Percentiles rank a stretch among this genome's conserved stretches.
phyloP scores from a whole-genome alignment of 2,329 filamentous ascomycete species.

The Aureobasidium zeae region DNA sequence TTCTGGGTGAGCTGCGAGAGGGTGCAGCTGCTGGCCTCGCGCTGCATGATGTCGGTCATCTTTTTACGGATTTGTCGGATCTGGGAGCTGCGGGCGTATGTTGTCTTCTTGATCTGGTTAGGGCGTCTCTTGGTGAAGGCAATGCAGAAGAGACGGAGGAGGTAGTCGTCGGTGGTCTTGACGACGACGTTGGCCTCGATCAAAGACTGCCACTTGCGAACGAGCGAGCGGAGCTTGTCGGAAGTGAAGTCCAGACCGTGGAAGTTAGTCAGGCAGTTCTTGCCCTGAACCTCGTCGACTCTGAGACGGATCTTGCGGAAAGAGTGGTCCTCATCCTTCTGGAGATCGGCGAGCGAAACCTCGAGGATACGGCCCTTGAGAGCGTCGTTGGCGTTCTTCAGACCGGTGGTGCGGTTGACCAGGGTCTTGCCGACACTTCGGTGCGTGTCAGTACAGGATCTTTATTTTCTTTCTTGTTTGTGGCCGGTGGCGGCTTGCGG shows the following conservation, averaged over 20 bases:
- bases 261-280: conserved; percentile 99
- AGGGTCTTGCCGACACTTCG: conserved; percentile 86
- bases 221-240: conserved; percentile 97
- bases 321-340: conserved; percentile 99
- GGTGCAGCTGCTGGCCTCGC: conserved; percentile 89
- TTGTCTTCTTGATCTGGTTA: conserved; percentile 99
- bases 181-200: conserved; percentile 99
- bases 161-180: conserved; percentile 99
- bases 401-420: conserved; percentile 97
- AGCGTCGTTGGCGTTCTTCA: conserved; percentile 99
- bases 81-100: conserved; percentile 93
- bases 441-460: conserved; percentile 27
- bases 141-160: conserved; percentile 96
- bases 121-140: conserved; percentile 98
- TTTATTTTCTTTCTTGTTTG: conserved; percentile 3
- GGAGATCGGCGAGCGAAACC: conserved; percentile 95
- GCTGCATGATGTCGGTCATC: conserved; percentile 98
- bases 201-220: conserved; percentile 98
- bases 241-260: conserved; percentile 99
- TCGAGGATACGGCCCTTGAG: conserved; percentile 98
- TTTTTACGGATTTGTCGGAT: conserved; percentile 98
- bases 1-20: conserved; percentile 95
- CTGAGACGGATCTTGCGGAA: conserved; percentile 99
- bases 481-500: conserved; percentile 10
- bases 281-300: conserved; percentile 97